Evolutionary conservation across 257 asterid species (phyloP), one percentile per base, ranked within the genome.

Genomic region (Handroanthus guayacan): DNA sequence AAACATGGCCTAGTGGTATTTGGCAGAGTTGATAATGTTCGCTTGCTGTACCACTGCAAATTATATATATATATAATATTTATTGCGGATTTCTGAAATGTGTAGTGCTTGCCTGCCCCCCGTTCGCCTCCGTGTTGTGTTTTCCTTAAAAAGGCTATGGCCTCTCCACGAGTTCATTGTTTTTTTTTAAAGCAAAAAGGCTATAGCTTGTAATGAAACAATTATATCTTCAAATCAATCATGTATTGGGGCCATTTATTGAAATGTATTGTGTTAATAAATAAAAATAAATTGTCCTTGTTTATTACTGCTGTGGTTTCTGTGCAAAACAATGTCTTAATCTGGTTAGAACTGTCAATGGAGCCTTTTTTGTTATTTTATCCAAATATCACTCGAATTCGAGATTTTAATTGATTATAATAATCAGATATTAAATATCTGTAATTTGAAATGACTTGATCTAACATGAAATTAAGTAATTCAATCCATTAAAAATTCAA

Each of bases 1-100:
- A 89, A 67, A 90, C 99, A 51, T 93, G 99, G 99, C 96, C 93
- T 6, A 95, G 98, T 37, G 99, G 99, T 45, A 85, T 92, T 78
- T 90, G 82, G 67, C 83, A 86, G 84, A 78, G 83, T 80, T 87
- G 86, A 86, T 58, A 7, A 39, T 20, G 16, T 13, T 65, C 31
- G 48, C 37, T 36, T 48, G 51, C 62, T 51, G 18, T 3, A 48
- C 20, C 6, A 41, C 45, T 12, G 8, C 9, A 31, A 31, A 48
- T 44, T 72, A 14, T 60, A 43, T 55, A 18, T 39, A 7, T 58
- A 25, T 55, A 20, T 1, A 1, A 47, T 25, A 38, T 58, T 37
- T 2, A n/a, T 57, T 17, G 37, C 5, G 5, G 45, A 62, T 62
- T 62, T 17, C 67, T 13, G 25, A 43, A 61, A 9, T 55, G 5